Conservation (phyloP, 2,329 filamentous ascomycete genomes). For the Colletotrichum liriopes region DNA sequence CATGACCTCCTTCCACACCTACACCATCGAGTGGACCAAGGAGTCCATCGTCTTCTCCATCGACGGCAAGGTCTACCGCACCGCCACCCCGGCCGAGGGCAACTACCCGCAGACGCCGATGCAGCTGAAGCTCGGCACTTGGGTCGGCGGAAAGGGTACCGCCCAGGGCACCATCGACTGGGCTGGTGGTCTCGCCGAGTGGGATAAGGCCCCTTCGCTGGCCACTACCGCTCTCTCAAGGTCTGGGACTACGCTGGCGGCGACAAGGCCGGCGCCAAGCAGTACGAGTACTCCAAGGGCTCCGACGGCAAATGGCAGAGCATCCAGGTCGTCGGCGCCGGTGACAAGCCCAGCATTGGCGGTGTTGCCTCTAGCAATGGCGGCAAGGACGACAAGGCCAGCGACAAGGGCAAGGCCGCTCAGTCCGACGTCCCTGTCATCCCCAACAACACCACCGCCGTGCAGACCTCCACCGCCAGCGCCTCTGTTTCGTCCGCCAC, state of each 20-base stretch:
- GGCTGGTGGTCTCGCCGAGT: conserved; percentile 71
- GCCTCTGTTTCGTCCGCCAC: neutral
- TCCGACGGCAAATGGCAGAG: conserved; percentile 49
- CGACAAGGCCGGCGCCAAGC: conserved; percentile 46
- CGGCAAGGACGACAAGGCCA: conserved; percentile 23
- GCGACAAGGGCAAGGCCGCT: conserved; percentile 43
- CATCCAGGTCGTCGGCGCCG: conserved; percentile 49
- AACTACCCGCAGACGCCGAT: conserved; percentile 81
- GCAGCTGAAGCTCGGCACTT: conserved; percentile 75
- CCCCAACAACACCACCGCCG: neutral
- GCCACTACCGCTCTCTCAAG: conserved; percentile 48
- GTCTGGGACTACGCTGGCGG: conserved; percentile 51
- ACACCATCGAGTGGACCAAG: conserved; percentile 78
- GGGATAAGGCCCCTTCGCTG: conserved; percentile 47
- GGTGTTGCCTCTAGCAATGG: neutral
- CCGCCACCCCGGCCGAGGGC: conserved; percentile 63
- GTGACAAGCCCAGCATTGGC: conserved; percentile 44
- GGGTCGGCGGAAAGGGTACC: conserved; percentile 65
- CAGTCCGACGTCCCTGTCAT: conserved; percentile 2
- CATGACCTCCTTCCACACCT: conserved; percentile 70
- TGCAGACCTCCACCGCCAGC: neutral
- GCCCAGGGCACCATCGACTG: conserved; percentile 75
- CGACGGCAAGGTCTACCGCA: conserved; percentile 63
- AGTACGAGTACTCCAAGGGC: conserved; percentile 49
- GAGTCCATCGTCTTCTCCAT: conserved; percentile 73